Conservation (phyloP, 371 early-diverging fungal genomes). For the Mucor racemosus region DNA sequence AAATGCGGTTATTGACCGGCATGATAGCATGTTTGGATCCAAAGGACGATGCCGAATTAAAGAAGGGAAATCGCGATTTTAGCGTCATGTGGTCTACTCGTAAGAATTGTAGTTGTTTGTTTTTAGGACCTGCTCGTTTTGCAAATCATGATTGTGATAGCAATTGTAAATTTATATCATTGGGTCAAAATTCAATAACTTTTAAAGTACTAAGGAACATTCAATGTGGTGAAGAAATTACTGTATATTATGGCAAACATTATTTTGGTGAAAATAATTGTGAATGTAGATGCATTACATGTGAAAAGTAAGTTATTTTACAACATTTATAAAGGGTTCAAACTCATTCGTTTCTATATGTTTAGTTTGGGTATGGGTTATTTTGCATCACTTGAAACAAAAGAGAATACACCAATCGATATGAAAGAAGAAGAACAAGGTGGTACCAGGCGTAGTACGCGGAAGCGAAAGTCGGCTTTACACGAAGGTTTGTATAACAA, state of each 20-base stretch:
- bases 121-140: slow-evolving; percentile 96
- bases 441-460: slow-evolving; percentile 36
- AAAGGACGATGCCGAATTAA: slow-evolving; percentile 72
- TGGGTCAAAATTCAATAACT: slow-evolving; percentile 66
- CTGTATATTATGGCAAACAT: slow-evolving; percentile 81
- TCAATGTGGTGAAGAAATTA: slow-evolving; percentile 85
- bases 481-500: slow-evolving; percentile 37
- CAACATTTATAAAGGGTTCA: neutral
- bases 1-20: slow-evolving; percentile 80
- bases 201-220: slow-evolving; percentile 84
- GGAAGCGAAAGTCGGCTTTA: slow-evolving; percentile 39
- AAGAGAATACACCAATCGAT: slow-evolving; percentile 16
- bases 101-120: slow-evolving; percentile 74
- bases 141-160: slow-evolving; percentile 95
- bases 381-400: slow-evolving; percentile 27
- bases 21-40: slow-evolving; percentile 74
- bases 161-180: slow-evolving; percentile 79
- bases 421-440: slow-evolving; percentile 15
- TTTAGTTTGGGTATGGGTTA: slow-evolving; percentile 23
- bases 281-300: slow-evolving; percentile 91
- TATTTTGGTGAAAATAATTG: slow-evolving; percentile 90
- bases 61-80: slow-evolving; percentile 77
- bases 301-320: slow-evolving; percentile 62
- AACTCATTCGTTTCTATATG: neutral
- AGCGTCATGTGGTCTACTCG: slow-evolving; percentile 86